Evolutionary conservation across 2,329 filamentous ascomycete species (phyloP).

Genomic region (Trichophyton simii): DNA sequence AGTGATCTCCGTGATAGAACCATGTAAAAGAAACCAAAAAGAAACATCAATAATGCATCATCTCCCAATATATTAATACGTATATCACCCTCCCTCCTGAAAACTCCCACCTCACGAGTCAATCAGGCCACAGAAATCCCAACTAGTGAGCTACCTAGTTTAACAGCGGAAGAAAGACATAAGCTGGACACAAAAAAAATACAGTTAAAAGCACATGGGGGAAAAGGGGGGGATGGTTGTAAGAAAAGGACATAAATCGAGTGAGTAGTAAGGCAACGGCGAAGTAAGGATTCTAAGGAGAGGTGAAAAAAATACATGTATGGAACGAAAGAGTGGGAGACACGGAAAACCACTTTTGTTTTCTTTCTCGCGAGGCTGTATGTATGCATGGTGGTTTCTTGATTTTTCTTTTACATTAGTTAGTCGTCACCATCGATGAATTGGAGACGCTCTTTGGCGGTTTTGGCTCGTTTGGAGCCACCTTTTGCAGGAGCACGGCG

Average conservation of each 20-base stretch:
- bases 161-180: neutral
- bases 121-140: neutral
- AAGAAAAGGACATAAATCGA: too few relatives aligned
- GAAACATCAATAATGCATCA: neutral
- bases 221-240: neutral
- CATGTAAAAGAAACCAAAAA: neutral
- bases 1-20: neutral
- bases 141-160: neutral
- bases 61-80: slow-evolving; percentile 1
- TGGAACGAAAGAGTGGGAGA: neutral
- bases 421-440: slow-evolving; percentile 14
- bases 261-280: neutral
- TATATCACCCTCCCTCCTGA: neutral
- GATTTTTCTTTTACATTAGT: neutral
- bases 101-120: neutral
- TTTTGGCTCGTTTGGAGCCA: slow-evolving; percentile 49
- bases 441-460: slow-evolving; percentile 38
- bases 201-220: neutral
- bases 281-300: neutral
- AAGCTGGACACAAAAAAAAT: neutral
- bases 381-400: neutral
- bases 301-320: neutral
- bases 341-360: neutral
- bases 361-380: slow-evolving; percentile 32
- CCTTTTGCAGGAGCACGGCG: slow-evolving; percentile 44